A percentile compares a stretch with the other conserved stretches of the same genome.
Conservation (phyloP, 2,329 filamentous ascomycete genomes). For the Coniochaeta ligniaria region DNA sequence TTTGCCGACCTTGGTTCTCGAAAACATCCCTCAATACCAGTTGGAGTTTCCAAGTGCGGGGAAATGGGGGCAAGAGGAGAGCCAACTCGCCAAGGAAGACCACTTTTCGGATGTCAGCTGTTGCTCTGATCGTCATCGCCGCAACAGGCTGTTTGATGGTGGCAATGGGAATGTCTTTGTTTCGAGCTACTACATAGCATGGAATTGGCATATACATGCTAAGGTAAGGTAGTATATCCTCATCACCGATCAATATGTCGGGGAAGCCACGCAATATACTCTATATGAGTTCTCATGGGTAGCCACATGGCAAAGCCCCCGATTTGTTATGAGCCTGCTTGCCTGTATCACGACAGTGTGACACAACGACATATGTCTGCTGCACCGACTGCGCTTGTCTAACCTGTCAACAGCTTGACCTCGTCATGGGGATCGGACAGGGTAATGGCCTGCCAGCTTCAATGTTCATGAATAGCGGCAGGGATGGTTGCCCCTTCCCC, state of each 20-base stretch:
- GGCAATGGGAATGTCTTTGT: not conserved
- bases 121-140: not conserved
- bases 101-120: not conserved
- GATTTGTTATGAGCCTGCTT: not conserved
- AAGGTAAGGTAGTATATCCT: too few relatives aligned
- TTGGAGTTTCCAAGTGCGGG: constrained; percentile 11
- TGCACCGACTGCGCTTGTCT: not conserved
- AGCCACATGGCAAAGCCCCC: not conserved
- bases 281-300: not conserved
- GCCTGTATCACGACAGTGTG: not conserved
- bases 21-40: not conserved
- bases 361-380: not conserved
- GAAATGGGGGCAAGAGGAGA: constrained; percentile 9
- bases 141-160: not conserved
- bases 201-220: not conserved
- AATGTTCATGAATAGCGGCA: not conserved
- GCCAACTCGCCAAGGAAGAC: not conserved
- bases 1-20: not conserved
- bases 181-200: not conserved
- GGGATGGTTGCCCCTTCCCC: too few relatives aligned
- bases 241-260: not conserved
- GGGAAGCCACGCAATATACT: not conserved
- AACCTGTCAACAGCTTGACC: not conserved
- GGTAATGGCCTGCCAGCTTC: too few relatives aligned
- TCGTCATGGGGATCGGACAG: not conserved